phyloP scores from a whole-genome alignment of 306 rosid species.

The Acacia acuminata region DNA sequence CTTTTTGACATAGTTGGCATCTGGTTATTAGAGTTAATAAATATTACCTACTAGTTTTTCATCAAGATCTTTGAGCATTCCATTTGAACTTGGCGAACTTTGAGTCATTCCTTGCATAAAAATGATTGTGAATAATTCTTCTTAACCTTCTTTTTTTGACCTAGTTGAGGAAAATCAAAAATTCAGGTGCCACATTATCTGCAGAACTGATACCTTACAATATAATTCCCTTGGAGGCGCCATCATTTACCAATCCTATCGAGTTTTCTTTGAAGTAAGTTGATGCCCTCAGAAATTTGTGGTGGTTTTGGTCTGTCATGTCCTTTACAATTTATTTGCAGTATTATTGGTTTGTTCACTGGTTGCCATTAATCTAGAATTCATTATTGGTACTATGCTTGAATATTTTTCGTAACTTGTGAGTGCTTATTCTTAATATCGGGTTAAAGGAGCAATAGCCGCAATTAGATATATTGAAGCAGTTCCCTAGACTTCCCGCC shows the following conservation, averaged over 20 bases:
- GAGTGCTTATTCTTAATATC: conserved; percentile 39
- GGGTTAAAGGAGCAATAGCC: conserved; percentile 89
- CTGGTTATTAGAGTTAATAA: neutral
- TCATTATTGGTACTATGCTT: neutral
- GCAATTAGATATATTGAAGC: too few species aligned
- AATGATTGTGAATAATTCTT: conserved; percentile 27
- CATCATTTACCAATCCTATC: conserved; percentile 79
- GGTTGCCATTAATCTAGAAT: conserved; percentile 12
- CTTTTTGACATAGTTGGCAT: conserved; percentile 16
- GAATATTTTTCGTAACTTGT: conserved; percentile 28
- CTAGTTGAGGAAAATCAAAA: conserved; percentile 73
- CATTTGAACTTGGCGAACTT: conserved; percentile 18
- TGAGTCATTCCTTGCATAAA: conserved; percentile 12
- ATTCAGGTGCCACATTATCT: conserved; percentile 55
- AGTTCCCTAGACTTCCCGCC: too few species aligned
- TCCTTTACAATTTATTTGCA: neutral
- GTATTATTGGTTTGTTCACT: neutral
- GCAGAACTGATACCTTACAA: conserved; percentile 84
- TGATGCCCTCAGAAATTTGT: conserved; percentile 27
- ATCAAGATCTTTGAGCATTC: conserved; percentile 31
- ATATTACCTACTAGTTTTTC: conserved; percentile 1
- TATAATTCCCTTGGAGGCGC: conserved; percentile 85
- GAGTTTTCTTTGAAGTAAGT: conserved; percentile 92
- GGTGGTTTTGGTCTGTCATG: neutral
- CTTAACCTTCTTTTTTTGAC: conserved; percentile 29